A percentile compares a stretch with the other conserved stretches of the same genome.
These are phyloP conservation scores for Yamadazyma diddensiae DNA, from an alignment of 1,139 yeast genomes.

Conservation along the genomic window DNA sequence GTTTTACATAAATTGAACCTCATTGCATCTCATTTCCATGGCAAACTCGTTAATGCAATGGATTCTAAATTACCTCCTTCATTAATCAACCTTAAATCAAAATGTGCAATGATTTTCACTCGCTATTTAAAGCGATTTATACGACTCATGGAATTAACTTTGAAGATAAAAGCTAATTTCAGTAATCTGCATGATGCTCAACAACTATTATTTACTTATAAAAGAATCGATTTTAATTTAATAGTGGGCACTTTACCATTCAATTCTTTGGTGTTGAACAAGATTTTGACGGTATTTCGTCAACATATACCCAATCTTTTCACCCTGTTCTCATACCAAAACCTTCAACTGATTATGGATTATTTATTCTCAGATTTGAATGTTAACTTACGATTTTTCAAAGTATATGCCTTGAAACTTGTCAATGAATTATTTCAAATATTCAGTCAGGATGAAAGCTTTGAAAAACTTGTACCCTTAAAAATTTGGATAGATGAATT, in stretches of 20 bases:
- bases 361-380: constrained; percentile 3
- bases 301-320: constrained; percentile 1
- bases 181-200: background rate
- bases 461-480: constrained; percentile 3
- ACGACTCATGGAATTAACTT: constrained; percentile 50
- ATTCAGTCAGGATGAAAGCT: background rate
- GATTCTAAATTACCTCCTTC: constrained; percentile 47
- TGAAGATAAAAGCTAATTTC: background rate
- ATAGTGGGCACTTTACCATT: constrained; percentile 7
- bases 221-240: constrained; percentile 4
- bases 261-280: constrained; percentile 5
- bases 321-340: constrained; percentile 1
- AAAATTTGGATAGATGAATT: constrained; percentile 10
- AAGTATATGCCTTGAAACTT: constrained; percentile 4
- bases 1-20: constrained; percentile 50
- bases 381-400: constrained; percentile 5
- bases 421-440: constrained; percentile 4
- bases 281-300: constrained; percentile 4
- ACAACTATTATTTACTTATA: background rate
- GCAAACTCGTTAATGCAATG: constrained; percentile 34
- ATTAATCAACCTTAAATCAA: constrained; percentile 50
- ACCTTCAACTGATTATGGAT: constrained; percentile 5
- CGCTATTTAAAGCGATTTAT: constrained; percentile 55
- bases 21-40: constrained; percentile 41
- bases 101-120: constrained; percentile 56